These are phyloP conservation scores for Trametes cubensis DNA, from an alignment of 768 basidiomycete species.

Conservation along the genomic window DNA sequence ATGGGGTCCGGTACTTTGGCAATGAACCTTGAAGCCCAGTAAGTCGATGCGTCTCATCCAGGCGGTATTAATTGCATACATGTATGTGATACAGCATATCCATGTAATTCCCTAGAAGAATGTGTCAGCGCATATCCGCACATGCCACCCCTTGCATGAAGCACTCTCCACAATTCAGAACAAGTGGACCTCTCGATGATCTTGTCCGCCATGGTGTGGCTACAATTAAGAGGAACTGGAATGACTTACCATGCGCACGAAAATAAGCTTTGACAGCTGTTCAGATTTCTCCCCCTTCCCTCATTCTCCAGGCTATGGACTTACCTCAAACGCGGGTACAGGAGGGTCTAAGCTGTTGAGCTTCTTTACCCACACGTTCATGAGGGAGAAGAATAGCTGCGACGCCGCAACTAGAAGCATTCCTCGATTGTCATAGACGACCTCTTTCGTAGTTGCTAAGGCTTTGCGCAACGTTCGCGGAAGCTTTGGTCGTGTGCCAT, in stretches of 20 bases:
- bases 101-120: slow-evolving; percentile 51
- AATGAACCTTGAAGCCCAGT: slow-evolving; percentile 34
- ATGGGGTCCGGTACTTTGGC: slow-evolving; percentile 57
- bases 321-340: slow-evolving; percentile 58
- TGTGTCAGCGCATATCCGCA: not conserved
- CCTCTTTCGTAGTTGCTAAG: not conserved
- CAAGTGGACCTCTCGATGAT: too few species aligned
- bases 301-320: not conserved
- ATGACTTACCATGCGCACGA: slow-evolving; percentile 57
- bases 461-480: not conserved
- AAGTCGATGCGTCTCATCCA: not conserved
- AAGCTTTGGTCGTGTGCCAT: not conserved
- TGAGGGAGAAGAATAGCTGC: slow-evolving; percentile 62
- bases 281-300: not conserved
- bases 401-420: slow-evolving; percentile 58
- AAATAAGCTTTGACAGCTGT: slow-evolving; percentile 46
- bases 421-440: slow-evolving; percentile 50
- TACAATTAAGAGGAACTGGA: not conserved
- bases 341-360: slow-evolving; percentile 60
- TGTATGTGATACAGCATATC: slow-evolving; percentile 52
- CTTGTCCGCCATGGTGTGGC: not conserved
- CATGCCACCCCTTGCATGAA: too few species aligned
- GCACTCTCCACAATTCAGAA: not conserved
- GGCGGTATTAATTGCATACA: slow-evolving; percentile 35
- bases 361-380: slow-evolving; percentile 66